Base-by-base conservation (phyloP, 495 filamentous ascomycete genomes). In the Aspergillus campestris region DNA sequence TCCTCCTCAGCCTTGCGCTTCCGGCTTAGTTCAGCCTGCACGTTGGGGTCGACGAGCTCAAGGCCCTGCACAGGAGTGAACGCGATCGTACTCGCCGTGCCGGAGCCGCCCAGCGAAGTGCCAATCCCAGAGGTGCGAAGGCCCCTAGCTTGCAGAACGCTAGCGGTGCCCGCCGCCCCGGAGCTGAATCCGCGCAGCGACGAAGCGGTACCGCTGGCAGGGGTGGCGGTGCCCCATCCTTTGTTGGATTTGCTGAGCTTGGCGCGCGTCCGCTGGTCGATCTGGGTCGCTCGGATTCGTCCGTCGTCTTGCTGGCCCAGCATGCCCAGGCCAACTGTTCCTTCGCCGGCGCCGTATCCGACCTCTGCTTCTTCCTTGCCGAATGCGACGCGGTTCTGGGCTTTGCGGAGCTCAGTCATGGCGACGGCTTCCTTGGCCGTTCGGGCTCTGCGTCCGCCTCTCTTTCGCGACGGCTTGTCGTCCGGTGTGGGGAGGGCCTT, bases 381-480 rank as follows among this genome's bases (percentile, higher is more conserved):
- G 52, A 98, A 98, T 0, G 84, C 89, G 76, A 98, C 83, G 15
- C 92, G 80, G 66, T 98, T 98, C 66, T 95, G 91, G 7, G 90
- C 89, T 58, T 97, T 97, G 45, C 89, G 84, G 29, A 98, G 71
- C 45, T 98, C 92, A 2, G 92, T 98, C 89, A 96, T 94, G 47
- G 92, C 91, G 6, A 85, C 85, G 7, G 90, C 89, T 69, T 96
- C 94, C 73, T 98, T 98, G 48, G 90, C 92, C 62, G 95, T 95
- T 33, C 92, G 78, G 5, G 90, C 92, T 49, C 90, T 77, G 27
- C 94, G 75, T 38, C 92, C 92, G 62, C 92, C 92, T 52, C 92
- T 86, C 67, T 98, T 98, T 13, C 89, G 73, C 11, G 87, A 81
- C 10, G 87, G 92, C 65, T 97, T 98, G 60, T 98, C 92, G 61